A percentile compares a stretch with the other conserved stretches of the same genome.
Evolutionary conservation across 257 asterid genomes (phyloP).

Genomic region (Anisodus tanguticus): DNA sequence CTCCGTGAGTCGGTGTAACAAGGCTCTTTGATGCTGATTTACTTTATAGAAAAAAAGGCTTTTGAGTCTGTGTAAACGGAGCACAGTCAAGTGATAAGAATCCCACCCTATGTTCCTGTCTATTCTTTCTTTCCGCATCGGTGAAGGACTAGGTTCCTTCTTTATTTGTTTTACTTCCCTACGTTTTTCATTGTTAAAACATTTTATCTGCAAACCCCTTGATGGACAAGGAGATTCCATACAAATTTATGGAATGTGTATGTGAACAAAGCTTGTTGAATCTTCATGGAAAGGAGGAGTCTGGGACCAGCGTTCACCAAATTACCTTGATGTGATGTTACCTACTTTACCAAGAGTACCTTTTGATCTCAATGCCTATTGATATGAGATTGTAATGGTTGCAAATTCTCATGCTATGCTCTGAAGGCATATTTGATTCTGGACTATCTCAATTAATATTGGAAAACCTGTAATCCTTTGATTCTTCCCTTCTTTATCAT

Average conservation of each 20-base stretch:
- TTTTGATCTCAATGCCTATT: not conserved
- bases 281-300: not conserved
- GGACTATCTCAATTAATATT: not conserved
- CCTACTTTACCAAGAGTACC: not conserved
- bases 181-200: not conserved
- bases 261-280: too few species aligned
- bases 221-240: not conserved
- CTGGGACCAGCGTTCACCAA: not conserved
- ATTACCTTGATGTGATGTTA: not conserved
- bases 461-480: not conserved
- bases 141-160: not conserved
- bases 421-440: not conserved
- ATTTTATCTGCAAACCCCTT: not conserved
- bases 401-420: too few species aligned
- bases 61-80: not conserved
- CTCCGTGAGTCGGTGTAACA: not conserved
- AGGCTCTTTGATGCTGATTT: too few species aligned
- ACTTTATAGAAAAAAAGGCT: too few species aligned
- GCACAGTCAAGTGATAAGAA: not conserved
- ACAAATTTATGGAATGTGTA: too few species aligned
- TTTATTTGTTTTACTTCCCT: not conserved
- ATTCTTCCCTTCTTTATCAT: not conserved
- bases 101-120: not conserved
- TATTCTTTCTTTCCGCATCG: not conserved
- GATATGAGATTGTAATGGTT: not conserved